These are phyloP conservation scores for Prunus mume DNA, from an alignment of 306 rosid genomes.

Conservation along the genomic window DNA sequence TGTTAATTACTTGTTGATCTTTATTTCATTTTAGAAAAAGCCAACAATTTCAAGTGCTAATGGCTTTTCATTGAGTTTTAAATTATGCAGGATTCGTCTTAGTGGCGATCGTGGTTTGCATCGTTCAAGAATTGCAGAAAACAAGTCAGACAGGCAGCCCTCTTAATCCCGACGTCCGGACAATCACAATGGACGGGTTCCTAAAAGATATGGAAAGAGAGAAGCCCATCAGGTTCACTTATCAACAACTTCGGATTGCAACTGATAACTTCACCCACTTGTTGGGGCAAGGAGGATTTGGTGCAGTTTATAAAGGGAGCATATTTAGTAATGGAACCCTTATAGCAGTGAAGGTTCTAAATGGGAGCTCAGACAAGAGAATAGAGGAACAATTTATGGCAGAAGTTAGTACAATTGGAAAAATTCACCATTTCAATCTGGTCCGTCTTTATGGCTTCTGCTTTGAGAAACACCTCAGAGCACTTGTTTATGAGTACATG, in stretches of 20 bases:
- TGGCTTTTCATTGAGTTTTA: neutral
- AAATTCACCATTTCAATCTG: conserved; percentile 39
- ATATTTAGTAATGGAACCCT: conserved; percentile 25
- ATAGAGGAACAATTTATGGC: conserved; percentile 38
- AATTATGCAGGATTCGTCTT: neutral
- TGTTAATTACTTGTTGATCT: no score
- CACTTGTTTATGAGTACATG: conserved; percentile 38
- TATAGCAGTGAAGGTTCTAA: conserved; percentile 43
- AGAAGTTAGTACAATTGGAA: conserved; percentile 28
- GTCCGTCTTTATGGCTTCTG: conserved; percentile 44
- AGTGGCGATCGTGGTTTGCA: rapidly evolving
- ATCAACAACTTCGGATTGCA: neutral
- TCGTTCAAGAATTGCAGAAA: neutral
- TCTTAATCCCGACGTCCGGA: neutral
- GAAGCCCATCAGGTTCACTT: conserved; percentile 29
- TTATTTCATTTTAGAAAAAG: no score
- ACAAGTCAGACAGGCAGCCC: neutral
- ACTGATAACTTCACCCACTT: neutral
- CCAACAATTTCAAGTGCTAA: no score
- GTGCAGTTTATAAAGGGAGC: conserved; percentile 33
- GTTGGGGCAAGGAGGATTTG: conserved; percentile 40
- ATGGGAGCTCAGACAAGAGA: conserved; percentile 17
- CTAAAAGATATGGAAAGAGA: conserved; percentile 36
- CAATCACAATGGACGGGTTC: conserved; percentile 38
- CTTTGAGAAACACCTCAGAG: conserved; percentile 30